These are phyloP conservation scores for Pouteria campechiana DNA, from an alignment of 179 eudicot genomes.

Conservation along the genomic window DNA sequence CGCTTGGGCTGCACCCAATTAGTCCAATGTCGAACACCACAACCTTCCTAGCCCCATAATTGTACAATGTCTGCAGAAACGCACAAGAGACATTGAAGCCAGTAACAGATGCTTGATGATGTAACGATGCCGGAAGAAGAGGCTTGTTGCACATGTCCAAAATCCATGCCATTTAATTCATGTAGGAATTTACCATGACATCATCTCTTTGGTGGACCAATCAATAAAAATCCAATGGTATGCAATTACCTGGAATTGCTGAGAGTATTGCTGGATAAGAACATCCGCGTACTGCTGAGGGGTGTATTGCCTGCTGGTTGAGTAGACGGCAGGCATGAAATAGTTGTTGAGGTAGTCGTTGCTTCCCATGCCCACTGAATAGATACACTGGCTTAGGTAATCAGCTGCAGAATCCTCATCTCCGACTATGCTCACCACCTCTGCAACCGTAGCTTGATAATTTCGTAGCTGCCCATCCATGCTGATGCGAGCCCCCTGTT, in stretches of 20 bases:
- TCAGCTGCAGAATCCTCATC: constrained; percentile 56
- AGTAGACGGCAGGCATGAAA: constrained; percentile 69
- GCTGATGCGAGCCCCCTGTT: constrained; percentile 68
- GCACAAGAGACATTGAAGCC: neutral
- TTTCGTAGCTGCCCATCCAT: constrained; percentile 64
- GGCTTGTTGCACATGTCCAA: too few relatives aligned
- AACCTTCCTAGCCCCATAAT: constrained; percentile 41
- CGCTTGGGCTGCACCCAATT: constrained; percentile 54
- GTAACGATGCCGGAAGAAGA: too few relatives aligned
- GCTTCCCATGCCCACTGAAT: constrained; percentile 78
- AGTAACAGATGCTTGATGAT: too few relatives aligned
- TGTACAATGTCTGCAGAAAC: constrained; percentile 39
- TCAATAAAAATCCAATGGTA: too few relatives aligned
- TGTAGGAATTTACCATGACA: too few relatives aligned
- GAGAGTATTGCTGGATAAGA: constrained; percentile 60
- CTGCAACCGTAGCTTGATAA: constrained; percentile 70
- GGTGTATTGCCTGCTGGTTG: constrained; percentile 41
- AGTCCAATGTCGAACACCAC: constrained; percentile 39
- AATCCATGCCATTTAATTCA: too few relatives aligned
- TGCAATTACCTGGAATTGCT: constrained; percentile 39
- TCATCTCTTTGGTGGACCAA: too few relatives aligned
- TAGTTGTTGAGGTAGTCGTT: constrained; percentile 94
- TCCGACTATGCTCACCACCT: constrained; percentile 64
- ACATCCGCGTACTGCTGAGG: constrained; percentile 57
- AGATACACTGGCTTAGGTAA: constrained; percentile 63